Base-by-base conservation (phyloP, 1,139 yeast species). In the Geotrichum klebahnii region DNA sequence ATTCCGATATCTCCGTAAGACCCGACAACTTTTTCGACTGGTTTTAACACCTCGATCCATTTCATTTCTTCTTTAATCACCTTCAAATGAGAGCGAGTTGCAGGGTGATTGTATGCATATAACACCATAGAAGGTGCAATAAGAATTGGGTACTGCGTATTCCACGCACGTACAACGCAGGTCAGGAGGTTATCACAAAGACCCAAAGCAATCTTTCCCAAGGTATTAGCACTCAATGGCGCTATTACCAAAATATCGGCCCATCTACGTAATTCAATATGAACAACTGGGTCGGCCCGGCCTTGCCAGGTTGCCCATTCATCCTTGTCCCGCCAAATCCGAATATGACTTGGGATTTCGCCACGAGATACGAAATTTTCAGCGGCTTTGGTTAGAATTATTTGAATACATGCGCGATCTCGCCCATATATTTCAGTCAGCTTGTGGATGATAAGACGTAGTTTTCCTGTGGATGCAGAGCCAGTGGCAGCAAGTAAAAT, bases 111-210 rank as follows among this genome's bases (percentile, higher is more conserved):
- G 67, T 89, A 89, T 49, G 95, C 87, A 65, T 86, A 84, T 53
- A 90, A 84, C 29, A 87, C 88, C 97, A 89, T 89, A 3, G 96
- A 88, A 2, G 97, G 97, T 0, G 97, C 97, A 50, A 88, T 75
- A 34, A 88, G 70, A 5, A 89, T 81, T 0, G 97, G 97, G 59
- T 82, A 86, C 48, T 85, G 82, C 0, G 92, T 80, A 62, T 88
- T 86, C 97, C 97, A 89, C 2, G 96, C 96, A 56, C 97, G 74
- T 16, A 89, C 77, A n/a, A 89, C 95, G 62, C 85, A 86, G 2
- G 96, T 89, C 53, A 89, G 72, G 56, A 89, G 71, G 66, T 89
- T 89, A 66, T 89, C 95, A 67, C 96, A 88, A 51, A 89, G 75
- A 2, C 97, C 97, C 55, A 88, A 72, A 0, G 96, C 84, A 43